phyloP scores from a whole-genome alignment of 768 basidiomycete genomes.

The Calocera viscosa region DNA sequence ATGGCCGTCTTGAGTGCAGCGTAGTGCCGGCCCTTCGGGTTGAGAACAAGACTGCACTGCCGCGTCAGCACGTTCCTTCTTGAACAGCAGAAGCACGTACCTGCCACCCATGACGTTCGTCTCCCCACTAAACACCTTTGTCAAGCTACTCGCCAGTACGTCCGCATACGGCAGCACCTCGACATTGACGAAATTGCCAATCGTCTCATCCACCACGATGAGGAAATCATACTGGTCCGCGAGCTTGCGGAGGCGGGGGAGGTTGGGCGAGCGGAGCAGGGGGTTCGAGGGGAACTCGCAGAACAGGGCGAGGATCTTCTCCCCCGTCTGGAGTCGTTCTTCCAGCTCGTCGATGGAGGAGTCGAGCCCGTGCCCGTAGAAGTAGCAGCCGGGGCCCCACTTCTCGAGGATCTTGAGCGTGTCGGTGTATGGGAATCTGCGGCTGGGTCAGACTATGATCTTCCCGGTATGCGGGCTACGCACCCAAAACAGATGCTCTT shows the following conservation, averaged over 20 bases:
- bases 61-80: not conserved
- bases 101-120: constrained; percentile 97
- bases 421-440: constrained; percentile 87
- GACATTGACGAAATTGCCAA: constrained; percentile 90
- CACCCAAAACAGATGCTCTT: constrained; percentile 95
- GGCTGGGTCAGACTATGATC: not conserved
- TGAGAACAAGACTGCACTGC: constrained; percentile 61
- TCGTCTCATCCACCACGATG: constrained; percentile 84
- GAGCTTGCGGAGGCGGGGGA: constrained; percentile 57
- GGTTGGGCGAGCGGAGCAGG: constrained; percentile 69
- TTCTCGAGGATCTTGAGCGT: constrained; percentile 88
- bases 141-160: constrained; percentile 80
- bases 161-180: constrained; percentile 78
- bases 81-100: constrained; percentile 34
- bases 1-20: constrained; percentile 48
- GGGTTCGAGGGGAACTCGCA: constrained; percentile 96
- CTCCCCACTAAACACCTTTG: constrained; percentile 90
- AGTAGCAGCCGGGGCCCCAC: constrained; percentile 90
- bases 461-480: constrained; percentile 21
- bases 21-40: constrained; percentile 66
- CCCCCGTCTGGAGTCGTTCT: constrained; percentile 35
- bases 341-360: constrained; percentile 64
- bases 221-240: constrained; percentile 84
- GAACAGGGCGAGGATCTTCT: constrained; percentile 56
- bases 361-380: constrained; percentile 70